Percentiles rank a stretch among this genome's conserved stretches.
Conservation (phyloP, 306 rosid genomes). For the Fragaria vesca region DNA sequence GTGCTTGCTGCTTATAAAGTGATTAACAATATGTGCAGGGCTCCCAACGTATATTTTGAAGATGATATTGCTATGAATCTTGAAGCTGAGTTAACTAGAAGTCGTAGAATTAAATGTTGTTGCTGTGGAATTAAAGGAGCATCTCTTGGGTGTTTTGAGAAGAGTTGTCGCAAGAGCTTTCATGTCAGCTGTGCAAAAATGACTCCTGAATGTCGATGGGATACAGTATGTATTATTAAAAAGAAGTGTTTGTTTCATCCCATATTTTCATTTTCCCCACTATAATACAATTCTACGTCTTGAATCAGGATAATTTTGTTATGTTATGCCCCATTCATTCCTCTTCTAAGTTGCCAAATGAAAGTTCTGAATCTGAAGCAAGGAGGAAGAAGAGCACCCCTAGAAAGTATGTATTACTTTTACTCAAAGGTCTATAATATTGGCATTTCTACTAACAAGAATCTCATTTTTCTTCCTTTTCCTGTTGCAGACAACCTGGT, state of each 20-base stretch:
- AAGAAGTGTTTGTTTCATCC: conserved; percentile 6
- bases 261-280: background rate
- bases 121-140: conserved; percentile 90
- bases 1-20: conserved; percentile 12
- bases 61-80: conserved; percentile 72
- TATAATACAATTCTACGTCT: conserved; percentile 10
- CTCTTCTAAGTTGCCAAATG: conserved; percentile 60
- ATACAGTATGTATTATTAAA: conserved; percentile 46
- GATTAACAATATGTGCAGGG: conserved; percentile 51
- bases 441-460: background rate
- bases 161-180: conserved; percentile 87
- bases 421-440: background rate
- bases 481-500: conserved; percentile 28
- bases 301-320: conserved; percentile 72
- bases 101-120: conserved; percentile 78
- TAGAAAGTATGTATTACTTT: conserved; percentile 30
- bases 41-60: conserved; percentile 88
- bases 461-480: conserved; percentile 11
- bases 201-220: conserved; percentile 91
- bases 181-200: conserved; percentile 83
- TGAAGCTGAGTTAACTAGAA: conserved; percentile 83
- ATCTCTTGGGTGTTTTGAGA: conserved; percentile 82
- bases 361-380: conserved; percentile 46
- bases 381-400: conserved; percentile 38
- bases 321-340: conserved; percentile 88